A percentile compares a stretch with the other conserved stretches of the same genome.
Conservation (phyloP, 768 basidiomycete species). For the Hericium erinaceus region DNA sequence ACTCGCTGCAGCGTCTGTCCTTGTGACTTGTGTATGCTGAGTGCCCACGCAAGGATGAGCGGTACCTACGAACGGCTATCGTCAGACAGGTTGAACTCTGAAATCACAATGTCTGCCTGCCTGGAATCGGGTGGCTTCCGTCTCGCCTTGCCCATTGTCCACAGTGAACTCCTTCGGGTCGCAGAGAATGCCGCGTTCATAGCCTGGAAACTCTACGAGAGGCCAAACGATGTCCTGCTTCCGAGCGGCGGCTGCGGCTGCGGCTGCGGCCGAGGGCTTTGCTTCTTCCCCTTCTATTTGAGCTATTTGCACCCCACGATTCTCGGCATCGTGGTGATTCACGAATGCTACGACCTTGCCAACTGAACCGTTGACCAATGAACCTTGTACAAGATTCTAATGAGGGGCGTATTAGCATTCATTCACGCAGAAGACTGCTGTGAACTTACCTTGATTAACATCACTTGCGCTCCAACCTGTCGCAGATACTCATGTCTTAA, state of each 20-base stretch:
- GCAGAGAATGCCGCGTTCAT: constrained; percentile 35
- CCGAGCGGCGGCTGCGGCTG: no score
- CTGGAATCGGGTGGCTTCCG: constrained; percentile 54
- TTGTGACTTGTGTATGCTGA: constrained; percentile 85
- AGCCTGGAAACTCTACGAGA: constrained; percentile 44
- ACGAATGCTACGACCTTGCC: constrained; percentile 45
- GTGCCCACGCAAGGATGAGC: constrained; percentile 74
- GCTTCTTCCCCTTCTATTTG: constrained; percentile 4
- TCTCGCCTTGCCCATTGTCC: constrained; percentile 44
- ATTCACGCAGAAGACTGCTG: neutral
- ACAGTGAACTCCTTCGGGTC: constrained; percentile 55
- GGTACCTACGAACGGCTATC: constrained; percentile 30
- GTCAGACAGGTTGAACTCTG: neutral
- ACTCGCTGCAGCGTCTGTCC: constrained; percentile 84
- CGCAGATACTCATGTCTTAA: neutral
- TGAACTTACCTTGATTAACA: constrained; percentile 57
- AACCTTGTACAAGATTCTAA: constrained; percentile 62
- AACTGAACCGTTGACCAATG: constrained; percentile 62
- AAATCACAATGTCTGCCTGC: constrained; percentile 22
- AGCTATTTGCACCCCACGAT: constrained; percentile 1
- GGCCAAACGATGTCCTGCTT: constrained; percentile 35
- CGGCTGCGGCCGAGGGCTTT: no score
- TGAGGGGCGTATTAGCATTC: neutral
- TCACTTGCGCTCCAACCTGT: constrained; percentile 78
- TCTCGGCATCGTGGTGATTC: neutral